Conservation (phyloP, 768 basidiomycete genomes). For the Galerina marginata region DNA sequence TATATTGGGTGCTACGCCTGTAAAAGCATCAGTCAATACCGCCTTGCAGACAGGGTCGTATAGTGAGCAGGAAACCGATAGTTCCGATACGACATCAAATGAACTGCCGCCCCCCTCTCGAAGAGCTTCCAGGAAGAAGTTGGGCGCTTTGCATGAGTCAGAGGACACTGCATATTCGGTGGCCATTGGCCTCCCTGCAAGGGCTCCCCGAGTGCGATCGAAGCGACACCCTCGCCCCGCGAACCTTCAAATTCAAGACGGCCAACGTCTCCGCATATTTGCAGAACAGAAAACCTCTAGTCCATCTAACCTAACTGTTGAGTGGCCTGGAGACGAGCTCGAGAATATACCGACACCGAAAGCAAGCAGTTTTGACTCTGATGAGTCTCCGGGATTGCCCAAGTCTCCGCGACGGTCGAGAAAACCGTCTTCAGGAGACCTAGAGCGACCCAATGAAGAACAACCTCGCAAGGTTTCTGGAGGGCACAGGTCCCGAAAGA, state of each 20-base stretch:
- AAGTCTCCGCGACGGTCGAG: conserved; percentile 39
- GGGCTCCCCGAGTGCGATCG: conserved; percentile 53
- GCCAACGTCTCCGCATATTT: conserved; percentile 20
- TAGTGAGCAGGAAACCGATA: conserved; percentile 16
- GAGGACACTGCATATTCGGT: conserved; percentile 61
- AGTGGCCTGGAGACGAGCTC: conserved; percentile 55
- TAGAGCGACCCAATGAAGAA: conserved; percentile 34
- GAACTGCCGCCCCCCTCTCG: conserved; percentile 18
- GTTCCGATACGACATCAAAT: conserved; percentile 27
- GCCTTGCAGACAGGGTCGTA: background rate
- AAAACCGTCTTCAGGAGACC: conserved; percentile 47
- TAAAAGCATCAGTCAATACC: background rate
- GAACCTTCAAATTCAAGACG: conserved; percentile 52
- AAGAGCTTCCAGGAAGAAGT: conserved; percentile 43
- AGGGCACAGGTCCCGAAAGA: conserved; percentile 49
- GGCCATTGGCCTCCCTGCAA: conserved; percentile 36
- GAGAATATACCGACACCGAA: conserved; percentile 63
- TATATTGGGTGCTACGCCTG: too few species aligned
- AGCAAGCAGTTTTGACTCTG: conserved; percentile 51
- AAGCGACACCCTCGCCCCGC: conserved; percentile 57
- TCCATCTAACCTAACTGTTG: conserved; percentile 54
- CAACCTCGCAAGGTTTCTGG: conserved; percentile 52
- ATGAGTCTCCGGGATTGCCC: conserved; percentile 30
- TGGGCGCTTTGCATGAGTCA: conserved; percentile 23
- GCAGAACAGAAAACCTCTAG: conserved; percentile 45